A percentile compares a stretch with the other conserved stretches of the same genome.
Evolutionary conservation across 2,329 filamentous ascomycete genomes (phyloP).

Genomic region (Verticillium dahliae): DNA sequence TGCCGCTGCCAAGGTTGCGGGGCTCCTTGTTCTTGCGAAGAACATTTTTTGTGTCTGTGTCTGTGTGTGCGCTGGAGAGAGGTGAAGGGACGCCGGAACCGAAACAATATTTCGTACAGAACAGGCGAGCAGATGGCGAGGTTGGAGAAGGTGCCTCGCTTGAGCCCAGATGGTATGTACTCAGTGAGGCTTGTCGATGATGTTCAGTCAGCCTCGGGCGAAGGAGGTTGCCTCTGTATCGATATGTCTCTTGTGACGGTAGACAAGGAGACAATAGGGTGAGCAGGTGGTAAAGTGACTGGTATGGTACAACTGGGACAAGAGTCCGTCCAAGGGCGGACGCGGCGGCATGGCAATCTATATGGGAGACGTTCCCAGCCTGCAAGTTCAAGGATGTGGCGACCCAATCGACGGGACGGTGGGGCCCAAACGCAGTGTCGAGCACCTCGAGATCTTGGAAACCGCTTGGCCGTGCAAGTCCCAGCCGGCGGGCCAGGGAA

Average conservation of each 20-base stretch:
- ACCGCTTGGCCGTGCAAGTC: not conserved
- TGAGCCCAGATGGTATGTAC: not conserved
- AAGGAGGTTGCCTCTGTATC: not conserved
- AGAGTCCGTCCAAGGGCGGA: not conserved
- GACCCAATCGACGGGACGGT: not conserved
- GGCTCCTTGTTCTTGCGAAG: conserved; percentile 3
- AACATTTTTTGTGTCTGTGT: conserved; percentile 1
- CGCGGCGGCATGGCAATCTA: not conserved
- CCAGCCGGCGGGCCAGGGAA: not conserved
- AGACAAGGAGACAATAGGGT: not conserved
- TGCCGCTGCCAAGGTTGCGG: conserved; percentile 7
- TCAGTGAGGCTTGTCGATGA: not conserved
- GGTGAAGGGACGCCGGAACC: not conserved
- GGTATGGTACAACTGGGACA: not conserved
- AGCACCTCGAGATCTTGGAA: not conserved
- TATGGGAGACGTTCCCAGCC: not conserved
- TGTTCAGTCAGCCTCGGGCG: not conserved
- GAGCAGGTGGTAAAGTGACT: not conserved
- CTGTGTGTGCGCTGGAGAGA: not conserved
- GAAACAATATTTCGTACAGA: not conserved
- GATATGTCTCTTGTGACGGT: not conserved
- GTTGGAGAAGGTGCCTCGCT: not conserved
- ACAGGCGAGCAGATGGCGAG: not conserved
- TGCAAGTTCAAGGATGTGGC: not conserved
- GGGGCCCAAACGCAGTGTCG: not conserved